Evolutionary conservation across 768 basidiomycete genomes (phyloP).

Genomic region (Leccinum uliginosum): DNA sequence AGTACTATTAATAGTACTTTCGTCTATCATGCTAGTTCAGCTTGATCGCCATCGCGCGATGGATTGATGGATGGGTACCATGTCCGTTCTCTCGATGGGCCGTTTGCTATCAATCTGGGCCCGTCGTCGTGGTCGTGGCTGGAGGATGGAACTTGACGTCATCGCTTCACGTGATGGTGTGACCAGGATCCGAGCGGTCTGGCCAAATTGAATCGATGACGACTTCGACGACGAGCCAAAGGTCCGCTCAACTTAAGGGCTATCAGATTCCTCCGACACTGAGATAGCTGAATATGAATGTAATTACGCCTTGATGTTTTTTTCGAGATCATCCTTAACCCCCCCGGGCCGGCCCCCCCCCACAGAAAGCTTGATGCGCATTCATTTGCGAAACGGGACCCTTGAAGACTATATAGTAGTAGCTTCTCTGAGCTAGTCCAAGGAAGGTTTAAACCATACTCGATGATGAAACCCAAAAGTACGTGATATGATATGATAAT

Average conservation of each 20-base stretch:
- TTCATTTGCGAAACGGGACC: too few relatives aligned
- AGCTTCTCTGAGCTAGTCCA: background rate
- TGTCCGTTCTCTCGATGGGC: background rate
- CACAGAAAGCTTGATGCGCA: background rate
- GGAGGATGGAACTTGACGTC: constrained; percentile 2
- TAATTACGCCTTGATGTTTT: background rate
- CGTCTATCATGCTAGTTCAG: background rate
- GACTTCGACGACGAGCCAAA: too few relatives aligned
- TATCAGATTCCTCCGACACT: background rate
- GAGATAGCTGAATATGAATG: background rate
- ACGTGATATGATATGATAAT: background rate
- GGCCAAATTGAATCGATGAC: background rate
- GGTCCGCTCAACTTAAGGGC: too few relatives aligned
- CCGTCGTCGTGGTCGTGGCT: background rate
- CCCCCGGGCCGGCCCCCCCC: too few relatives aligned
- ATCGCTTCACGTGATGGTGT: background rate
- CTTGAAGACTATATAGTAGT: too few relatives aligned
- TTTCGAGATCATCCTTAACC: background rate
- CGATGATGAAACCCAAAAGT: background rate
- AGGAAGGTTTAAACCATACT: background rate
- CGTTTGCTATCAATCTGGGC: background rate
- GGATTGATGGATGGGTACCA: background rate
- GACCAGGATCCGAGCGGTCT: background rate
- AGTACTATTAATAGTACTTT: background rate
- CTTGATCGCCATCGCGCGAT: background rate